Conservation (phyloP, 2,329 filamentous ascomycete species). For the Plectosphaerella sp. region DNA sequence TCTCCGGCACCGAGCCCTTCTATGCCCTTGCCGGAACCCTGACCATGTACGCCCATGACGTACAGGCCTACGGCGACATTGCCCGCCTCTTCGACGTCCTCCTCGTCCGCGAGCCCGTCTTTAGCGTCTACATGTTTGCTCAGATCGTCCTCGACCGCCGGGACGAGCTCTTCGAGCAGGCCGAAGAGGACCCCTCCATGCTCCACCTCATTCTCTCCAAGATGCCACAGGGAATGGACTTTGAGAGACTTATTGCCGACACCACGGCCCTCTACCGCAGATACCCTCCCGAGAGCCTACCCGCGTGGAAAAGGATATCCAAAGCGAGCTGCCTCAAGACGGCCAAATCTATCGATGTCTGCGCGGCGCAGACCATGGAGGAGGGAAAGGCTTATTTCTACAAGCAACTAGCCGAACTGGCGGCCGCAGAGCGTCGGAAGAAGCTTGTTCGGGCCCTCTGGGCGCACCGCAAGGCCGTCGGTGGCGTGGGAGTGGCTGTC, state of each 20-base stretch:
- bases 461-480: constrained; percentile 61
- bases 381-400: constrained; percentile 67
- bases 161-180: constrained; percentile 76
- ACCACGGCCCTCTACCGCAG: constrained; percentile 59
- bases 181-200: constrained; percentile 82
- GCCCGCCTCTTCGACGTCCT: constrained; percentile 89
- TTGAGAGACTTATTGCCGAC: constrained; percentile 70
- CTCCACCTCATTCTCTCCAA: constrained; percentile 84
- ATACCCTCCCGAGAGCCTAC: constrained; percentile 69
- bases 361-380: constrained; percentile 51
- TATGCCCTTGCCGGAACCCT: constrained; percentile 91
- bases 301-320: constrained; percentile 68
- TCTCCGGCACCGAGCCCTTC: constrained; percentile 78
- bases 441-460: constrained; percentile 48
- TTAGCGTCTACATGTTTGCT: constrained; percentile 87
- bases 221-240: constrained; percentile 72
- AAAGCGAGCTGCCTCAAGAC: constrained; percentile 81
- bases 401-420: constrained; percentile 68
- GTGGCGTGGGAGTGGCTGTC: constrained; percentile 59
- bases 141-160: constrained; percentile 79
- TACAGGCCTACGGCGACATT: constrained; percentile 85
- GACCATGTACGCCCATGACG: constrained; percentile 95
- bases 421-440: constrained; percentile 55
- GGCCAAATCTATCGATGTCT: constrained; percentile 48
- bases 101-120: constrained; percentile 79